Conservation (phyloP, 495 filamentous ascomycete genomes). For the Emericellopsis terricola region DNA sequence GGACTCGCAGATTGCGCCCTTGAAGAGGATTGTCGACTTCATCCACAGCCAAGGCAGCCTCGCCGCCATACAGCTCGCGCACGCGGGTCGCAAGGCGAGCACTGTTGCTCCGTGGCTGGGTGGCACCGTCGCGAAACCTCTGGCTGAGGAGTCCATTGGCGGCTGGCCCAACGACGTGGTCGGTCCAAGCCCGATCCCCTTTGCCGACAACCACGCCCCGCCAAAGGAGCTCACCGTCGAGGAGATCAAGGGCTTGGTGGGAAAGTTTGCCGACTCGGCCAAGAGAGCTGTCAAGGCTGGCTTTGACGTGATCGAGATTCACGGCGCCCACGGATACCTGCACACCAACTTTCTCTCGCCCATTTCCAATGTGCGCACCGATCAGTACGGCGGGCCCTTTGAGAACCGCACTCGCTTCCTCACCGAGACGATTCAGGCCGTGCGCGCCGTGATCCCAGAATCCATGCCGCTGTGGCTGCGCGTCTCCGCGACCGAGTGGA, state of each 20-base stretch:
- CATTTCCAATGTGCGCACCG: slow-evolving; percentile 23
- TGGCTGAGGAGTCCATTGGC: slow-evolving; percentile 31
- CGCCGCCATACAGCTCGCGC: slow-evolving; percentile 53
- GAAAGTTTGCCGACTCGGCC: slow-evolving; percentile 41
- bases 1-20: slow-evolving; percentile 44
- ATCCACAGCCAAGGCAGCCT: slow-evolving; percentile 45
- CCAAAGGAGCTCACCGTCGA: slow-evolving; percentile 39
- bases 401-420: slow-evolving; percentile 34
- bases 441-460: slow-evolving; percentile 34
- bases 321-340: slow-evolving; percentile 47
- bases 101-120: slow-evolving; percentile 43
- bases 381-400: slow-evolving; percentile 38
- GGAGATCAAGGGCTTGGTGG: slow-evolving; percentile 45
- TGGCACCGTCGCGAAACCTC: slow-evolving; percentile 7
- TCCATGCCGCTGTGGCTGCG: slow-evolving; percentile 48
- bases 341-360: slow-evolving; percentile 45
- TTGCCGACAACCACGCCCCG: slow-evolving; percentile 22
- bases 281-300: slow-evolving; percentile 44
- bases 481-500: slow-evolving; percentile 56
- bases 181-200: slow-evolving; percentile 26
- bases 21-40: slow-evolving; percentile 43
- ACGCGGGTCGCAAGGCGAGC: slow-evolving; percentile 59
- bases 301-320: slow-evolving; percentile 50
- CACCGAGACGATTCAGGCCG: slow-evolving; percentile 25
- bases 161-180: slow-evolving; percentile 52